These are phyloP conservation scores for Besnoitia besnoiti DNA, from an alignment of 169 alveolate genomes.

Conservation along the genomic window DNA sequence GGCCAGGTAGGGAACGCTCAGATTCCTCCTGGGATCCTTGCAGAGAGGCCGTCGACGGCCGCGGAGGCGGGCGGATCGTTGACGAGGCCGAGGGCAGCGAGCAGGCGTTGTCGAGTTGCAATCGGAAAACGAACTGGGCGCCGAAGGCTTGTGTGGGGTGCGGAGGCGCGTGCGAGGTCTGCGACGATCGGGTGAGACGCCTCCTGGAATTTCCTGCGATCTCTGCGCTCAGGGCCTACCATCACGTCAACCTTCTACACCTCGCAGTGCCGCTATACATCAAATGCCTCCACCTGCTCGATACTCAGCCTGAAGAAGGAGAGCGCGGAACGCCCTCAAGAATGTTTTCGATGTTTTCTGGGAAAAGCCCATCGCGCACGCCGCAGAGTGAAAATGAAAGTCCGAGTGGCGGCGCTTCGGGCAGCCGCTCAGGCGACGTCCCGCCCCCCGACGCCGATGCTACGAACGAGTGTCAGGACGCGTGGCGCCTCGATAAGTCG, in stretches of 20 bases:
- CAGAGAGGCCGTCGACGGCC: too few relatives aligned
- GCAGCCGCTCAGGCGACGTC: not conserved
- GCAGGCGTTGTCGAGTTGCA: too few relatives aligned
- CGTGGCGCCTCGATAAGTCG: not conserved
- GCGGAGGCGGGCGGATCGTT: too few relatives aligned
- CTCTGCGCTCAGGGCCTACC: conserved; percentile 11
- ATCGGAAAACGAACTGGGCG: too few relatives aligned
- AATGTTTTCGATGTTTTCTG: not conserved
- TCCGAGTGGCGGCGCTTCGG: not conserved
- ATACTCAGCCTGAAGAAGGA: not conserved
- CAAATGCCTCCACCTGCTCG: not conserved
- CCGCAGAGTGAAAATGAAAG: not conserved
- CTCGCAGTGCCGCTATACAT: conserved; percentile 8
- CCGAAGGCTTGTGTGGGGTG: too few relatives aligned
- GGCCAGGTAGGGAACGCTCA: conserved; percentile 49
- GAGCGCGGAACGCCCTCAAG: too few relatives aligned
- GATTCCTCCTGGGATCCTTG: too few relatives aligned
- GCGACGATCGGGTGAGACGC: too few relatives aligned
- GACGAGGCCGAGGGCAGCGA: too few relatives aligned
- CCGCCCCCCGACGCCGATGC: too few relatives aligned
- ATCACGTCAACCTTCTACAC: conserved; percentile 7
- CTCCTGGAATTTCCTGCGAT: not conserved
- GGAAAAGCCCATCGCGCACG: not conserved
- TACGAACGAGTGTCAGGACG: not conserved
- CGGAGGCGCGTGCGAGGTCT: too few relatives aligned